Conservation (phyloP, 2,329 filamentous ascomycete genomes). For the Myriosclerotinia scirpicola region DNA sequence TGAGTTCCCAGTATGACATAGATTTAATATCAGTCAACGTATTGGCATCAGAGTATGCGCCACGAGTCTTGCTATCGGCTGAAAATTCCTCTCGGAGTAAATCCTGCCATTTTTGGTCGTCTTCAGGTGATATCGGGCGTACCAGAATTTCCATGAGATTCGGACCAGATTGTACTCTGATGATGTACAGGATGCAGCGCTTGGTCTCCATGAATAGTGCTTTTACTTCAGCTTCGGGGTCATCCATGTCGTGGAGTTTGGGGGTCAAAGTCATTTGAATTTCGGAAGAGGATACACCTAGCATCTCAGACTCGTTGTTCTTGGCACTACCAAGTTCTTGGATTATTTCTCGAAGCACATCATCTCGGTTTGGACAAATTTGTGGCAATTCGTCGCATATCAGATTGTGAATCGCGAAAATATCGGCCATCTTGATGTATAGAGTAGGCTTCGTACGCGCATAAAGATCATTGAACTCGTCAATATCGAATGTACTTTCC, state of each 20-base stretch:
- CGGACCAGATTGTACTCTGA: conserved; percentile 86
- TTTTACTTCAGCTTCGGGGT: conserved; percentile 90
- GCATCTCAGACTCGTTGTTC: conserved; percentile 92
- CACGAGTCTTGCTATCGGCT: conserved; percentile 65
- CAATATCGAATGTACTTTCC: conserved; percentile 93
- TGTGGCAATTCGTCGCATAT: conserved; percentile 74
- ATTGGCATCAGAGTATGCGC: conserved; percentile 87
- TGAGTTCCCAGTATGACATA: conserved; percentile 88
- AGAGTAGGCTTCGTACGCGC: conserved; percentile 93
- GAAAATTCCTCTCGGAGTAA: conserved; percentile 80
- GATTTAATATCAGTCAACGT: conserved; percentile 82
- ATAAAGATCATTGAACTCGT: conserved; percentile 98
- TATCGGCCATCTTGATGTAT: conserved; percentile 99
- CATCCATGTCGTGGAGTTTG: conserved; percentile 84
- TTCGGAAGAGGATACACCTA: conserved; percentile 75
- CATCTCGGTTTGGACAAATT: conserved; percentile 79
- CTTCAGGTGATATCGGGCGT: conserved; percentile 81
- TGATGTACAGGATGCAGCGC: conserved; percentile 94
- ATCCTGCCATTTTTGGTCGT: conserved; percentile 83
- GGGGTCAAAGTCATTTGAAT: conserved; percentile 89
- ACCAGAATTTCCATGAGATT: conserved; percentile 96
- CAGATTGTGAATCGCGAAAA: conserved; percentile 92
- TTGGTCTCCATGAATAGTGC: conserved; percentile 98
- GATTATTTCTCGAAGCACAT: conserved; percentile 86
- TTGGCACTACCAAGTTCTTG: conserved; percentile 94